Evolutionary conservation across 2,329 filamentous ascomycete species (phyloP).

Genomic region (Pseudogymnoascus sp.): DNA sequence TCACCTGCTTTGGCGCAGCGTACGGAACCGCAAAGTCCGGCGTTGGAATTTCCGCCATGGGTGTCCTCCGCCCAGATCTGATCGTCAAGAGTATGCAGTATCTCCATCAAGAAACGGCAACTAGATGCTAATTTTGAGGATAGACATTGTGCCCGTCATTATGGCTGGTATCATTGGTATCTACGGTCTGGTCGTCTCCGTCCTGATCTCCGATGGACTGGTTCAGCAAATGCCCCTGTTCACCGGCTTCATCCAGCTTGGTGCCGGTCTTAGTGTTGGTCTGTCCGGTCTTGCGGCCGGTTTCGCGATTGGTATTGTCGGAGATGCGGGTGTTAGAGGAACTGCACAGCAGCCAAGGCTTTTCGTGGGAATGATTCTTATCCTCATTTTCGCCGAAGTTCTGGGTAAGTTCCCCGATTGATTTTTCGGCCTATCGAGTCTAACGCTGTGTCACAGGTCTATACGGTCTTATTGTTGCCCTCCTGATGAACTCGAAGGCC

Average conservation of each 20-base stretch:
- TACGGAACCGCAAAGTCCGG: slow-evolving; percentile 99
- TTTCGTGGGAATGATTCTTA: slow-evolving; percentile 74
- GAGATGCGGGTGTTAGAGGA: slow-evolving; percentile 82
- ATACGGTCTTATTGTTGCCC: slow-evolving; percentile 95
- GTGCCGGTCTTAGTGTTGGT: slow-evolving; percentile 75
- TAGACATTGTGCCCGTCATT: slow-evolving; percentile 99
- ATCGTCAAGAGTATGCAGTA: slow-evolving; percentile 90
- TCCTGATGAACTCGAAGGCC: slow-evolving; percentile 98
- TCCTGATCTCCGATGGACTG: slow-evolving; percentile 75
- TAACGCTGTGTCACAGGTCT: slow-evolving; percentile 58
- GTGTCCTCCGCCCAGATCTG: slow-evolving; percentile 93
- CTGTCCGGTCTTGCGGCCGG: slow-evolving; percentile 76
- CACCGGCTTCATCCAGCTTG: slow-evolving; percentile 79
- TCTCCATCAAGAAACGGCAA: neutral
- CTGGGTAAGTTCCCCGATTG: slow-evolving; percentile 49
- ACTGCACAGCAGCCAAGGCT: slow-evolving; percentile 63
- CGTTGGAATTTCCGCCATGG: slow-evolving; percentile 97
- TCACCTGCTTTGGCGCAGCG: slow-evolving; percentile 92
- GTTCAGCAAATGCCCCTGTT: slow-evolving; percentile 66
- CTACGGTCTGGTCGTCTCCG: slow-evolving; percentile 84
- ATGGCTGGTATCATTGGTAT: slow-evolving; percentile 99
- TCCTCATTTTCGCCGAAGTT: slow-evolving; percentile 81
- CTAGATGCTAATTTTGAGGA: slow-evolving; percentile 16
- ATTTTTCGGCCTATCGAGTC: slow-evolving; percentile 16
- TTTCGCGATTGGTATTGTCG: slow-evolving; percentile 81